phyloP scores from a whole-genome alignment of 768 basidiomycete genomes.

The Xerocomellus amylosporus region DNA sequence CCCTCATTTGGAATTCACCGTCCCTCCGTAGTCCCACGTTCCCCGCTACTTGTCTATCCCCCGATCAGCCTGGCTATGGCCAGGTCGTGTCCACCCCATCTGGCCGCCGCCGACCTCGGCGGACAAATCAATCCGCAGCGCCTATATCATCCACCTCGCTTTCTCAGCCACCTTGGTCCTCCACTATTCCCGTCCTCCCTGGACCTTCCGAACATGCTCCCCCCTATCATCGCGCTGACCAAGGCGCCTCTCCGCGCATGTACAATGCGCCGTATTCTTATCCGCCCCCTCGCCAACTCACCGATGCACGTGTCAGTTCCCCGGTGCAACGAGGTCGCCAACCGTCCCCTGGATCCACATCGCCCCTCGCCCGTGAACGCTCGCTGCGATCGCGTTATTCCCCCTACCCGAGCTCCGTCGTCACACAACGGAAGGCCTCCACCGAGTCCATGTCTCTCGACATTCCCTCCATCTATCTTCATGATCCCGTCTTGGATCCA shows the following conservation, averaged over 20 bases:
- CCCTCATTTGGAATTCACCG: constrained; percentile 15
- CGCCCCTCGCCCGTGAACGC: constrained; percentile 25
- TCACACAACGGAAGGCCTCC: constrained; percentile 26
- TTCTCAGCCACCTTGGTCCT: constrained; percentile 45
- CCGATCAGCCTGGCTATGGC: constrained; percentile 84
- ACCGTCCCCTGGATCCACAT: constrained; percentile 25
- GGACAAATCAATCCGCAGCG: constrained; percentile 42
- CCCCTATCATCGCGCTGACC: constrained; percentile 26
- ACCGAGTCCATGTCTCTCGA: constrained; percentile 32
- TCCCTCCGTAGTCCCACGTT: constrained; percentile 64
- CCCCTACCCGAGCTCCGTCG: constrained; percentile 41
- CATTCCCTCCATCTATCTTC: constrained; percentile 36
- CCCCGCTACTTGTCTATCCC: constrained; percentile 77
- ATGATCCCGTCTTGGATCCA: constrained; percentile 29
- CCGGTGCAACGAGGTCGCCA: constrained; percentile 32
- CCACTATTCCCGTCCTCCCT: constrained; percentile 40
- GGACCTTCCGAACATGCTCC: constrained; percentile 22
- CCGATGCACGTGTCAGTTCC: constrained; percentile 29
- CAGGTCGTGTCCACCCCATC: constrained; percentile 67
- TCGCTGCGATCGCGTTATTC: constrained; percentile 38
- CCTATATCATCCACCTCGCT: constrained; percentile 32
- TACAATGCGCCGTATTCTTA: constrained; percentile 30
- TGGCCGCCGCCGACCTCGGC: constrained; percentile 59
- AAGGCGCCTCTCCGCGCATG: constrained; percentile 24
- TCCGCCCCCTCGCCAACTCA: constrained; percentile 27